A percentile compares a stretch with the other conserved stretches of the same genome.
Conservation (phyloP, 352 stramenopile species). For the Phytophthora macrochlamydospora region DNA sequence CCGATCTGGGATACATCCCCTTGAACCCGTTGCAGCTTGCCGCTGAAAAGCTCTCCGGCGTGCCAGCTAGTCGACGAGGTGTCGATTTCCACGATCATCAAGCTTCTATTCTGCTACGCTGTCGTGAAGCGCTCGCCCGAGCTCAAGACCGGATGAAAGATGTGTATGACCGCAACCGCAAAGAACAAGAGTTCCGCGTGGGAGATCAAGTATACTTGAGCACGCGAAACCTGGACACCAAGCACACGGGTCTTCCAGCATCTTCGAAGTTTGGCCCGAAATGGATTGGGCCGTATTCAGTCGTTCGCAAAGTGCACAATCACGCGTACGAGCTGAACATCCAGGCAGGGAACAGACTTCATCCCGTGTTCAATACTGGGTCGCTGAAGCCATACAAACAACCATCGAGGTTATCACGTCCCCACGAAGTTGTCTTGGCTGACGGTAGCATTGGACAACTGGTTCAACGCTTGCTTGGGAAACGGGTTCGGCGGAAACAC, state of each 20-base stretch:
- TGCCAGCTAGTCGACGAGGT: not conserved
- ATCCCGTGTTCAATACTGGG: constrained; percentile 18
- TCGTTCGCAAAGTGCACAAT: too few relatives aligned
- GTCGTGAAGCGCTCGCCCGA: constrained; percentile 9
- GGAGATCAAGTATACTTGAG: constrained; percentile 21
- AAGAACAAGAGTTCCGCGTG: not conserved
- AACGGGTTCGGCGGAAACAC: not conserved
- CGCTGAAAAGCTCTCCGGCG: not conserved
- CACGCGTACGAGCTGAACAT: too few relatives aligned
- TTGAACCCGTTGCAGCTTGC: constrained; percentile 3
- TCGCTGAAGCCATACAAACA: constrained; percentile 16
- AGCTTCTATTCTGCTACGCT: constrained; percentile 6
- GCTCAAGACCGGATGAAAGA: constrained; percentile 15
- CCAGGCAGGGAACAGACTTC: constrained; percentile 9
- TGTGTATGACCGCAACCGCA: constrained; percentile 14
- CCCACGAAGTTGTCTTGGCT: constrained; percentile 1
- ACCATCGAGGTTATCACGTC: not conserved
- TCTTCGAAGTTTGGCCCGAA: not conserved
- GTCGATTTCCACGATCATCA: constrained; percentile 15
- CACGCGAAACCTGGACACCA: constrained; percentile 12
- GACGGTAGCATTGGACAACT: constrained; percentile 9
- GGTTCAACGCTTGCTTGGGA: not conserved
- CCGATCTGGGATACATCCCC: constrained; percentile 15
- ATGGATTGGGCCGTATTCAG: too few relatives aligned
- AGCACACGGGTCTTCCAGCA: constrained; percentile 10